Evolutionary conservation across 768 basidiomycete species (phyloP), one percentile per base, ranked within the genome.

Genomic region (Plicaturopsis crispa): DNA sequence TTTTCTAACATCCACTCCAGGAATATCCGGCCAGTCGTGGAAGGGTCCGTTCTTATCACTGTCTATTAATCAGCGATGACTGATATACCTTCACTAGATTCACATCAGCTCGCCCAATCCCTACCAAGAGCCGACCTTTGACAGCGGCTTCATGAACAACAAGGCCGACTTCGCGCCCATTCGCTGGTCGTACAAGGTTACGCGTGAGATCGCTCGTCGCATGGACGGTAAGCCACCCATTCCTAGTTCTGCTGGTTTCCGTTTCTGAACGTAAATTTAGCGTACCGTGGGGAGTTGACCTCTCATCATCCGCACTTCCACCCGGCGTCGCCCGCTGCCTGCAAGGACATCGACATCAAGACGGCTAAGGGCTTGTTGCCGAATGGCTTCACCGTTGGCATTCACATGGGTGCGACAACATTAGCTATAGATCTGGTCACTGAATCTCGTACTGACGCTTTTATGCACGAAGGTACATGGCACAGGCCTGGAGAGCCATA

Each of bases 61-160:
- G 5, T 14, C 6, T 1, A 13, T 10, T 4, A 36, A 16, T 24
- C 6, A 19, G 16, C 21, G 7, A 33, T 41, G 17, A 45, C 7
- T n/a, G n/a, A 24, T 16, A 31, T 6, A 13, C 34, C 11, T 10
- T 33, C 8, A 31, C 7, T 41, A 77, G 74, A 81, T 82, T 50
- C 80, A 81, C 53, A 75, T 82, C 54, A 50, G 59, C 33, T 78
- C 74, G 16, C 42, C 68, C 32, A 75, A 66, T 62, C 80, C 80
- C 4, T 83, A 80, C 60, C 56, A 61, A 47, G 74, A 73, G 46
- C 79, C 81, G 4, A 63, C 54, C 59, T 82, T 81, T 50, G 81
- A 84, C 61, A 72, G 70, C 42, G 81, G 81, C n/a, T 82, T 84
- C 72, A 77, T 84, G 80, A 82, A 80, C 63, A 54, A 82, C 65